These are phyloP conservation scores for Rubus idaeus DNA, from an alignment of 306 rosid species.

Conservation along the genomic window DNA sequence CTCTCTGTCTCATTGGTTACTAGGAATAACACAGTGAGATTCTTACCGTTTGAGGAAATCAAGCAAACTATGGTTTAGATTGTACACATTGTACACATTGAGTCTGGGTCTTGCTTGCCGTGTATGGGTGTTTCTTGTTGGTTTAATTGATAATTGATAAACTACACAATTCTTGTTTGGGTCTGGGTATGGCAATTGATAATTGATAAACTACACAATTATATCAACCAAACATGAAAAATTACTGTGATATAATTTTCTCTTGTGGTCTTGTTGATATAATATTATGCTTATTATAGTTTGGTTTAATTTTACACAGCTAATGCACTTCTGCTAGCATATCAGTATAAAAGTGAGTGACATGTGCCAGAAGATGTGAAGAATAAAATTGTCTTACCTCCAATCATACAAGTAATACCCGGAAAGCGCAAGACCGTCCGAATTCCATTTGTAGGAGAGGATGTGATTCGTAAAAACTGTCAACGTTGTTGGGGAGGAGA, in stretches of 20 bases:
- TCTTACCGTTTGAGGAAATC: slow-evolving; percentile 24
- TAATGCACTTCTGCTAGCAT: not conserved
- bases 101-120: too few relatives aligned
- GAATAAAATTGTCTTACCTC: not conserved
- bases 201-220: too few relatives aligned
- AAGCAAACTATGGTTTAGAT: too few relatives aligned
- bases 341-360: not conserved
- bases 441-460: not conserved
- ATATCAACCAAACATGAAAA: too few relatives aligned
- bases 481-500: not conserved
- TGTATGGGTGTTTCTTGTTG: too few relatives aligned
- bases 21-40: slow-evolving; percentile 32
- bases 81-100: too few relatives aligned
- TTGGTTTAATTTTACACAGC: not conserved
- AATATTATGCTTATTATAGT: not conserved
- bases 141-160: too few relatives aligned
- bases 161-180: too few relatives aligned
- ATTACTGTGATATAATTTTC: too few relatives aligned
- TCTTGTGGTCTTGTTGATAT: too few relatives aligned
- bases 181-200: not conserved
- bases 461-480: not conserved
- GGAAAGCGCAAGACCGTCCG: not conserved
- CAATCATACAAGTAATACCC: not conserved
- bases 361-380: not conserved
- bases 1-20: slow-evolving; percentile 12